These are phyloP conservation scores for Neurospora sp. DNA, from an alignment of 495 filamentous ascomycete species.

Conservation along the genomic window DNA sequence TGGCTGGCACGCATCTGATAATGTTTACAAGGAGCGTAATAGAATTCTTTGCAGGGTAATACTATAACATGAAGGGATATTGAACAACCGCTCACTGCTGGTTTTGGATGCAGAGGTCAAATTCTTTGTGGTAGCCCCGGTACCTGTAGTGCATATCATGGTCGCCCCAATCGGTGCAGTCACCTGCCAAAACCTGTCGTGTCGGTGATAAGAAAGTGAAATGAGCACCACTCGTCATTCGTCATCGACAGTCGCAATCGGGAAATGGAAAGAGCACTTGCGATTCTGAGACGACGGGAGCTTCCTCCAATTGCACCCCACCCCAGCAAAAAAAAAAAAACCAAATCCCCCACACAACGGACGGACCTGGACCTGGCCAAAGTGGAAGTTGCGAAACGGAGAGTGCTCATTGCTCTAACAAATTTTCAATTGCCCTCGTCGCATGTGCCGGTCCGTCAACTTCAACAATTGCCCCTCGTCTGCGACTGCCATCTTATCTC, in stretches of 20 bases:
- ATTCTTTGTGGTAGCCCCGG: background rate
- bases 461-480: background rate
- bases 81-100: background rate
- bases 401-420: background rate
- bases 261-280: background rate
- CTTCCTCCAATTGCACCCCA: background rate
- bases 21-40: background rate
- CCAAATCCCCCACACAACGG: background rate
- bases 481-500: background rate
- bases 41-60: background rate
- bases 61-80: background rate
- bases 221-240: background rate
- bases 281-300: background rate
- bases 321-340: background rate
- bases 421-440: background rate
- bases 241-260: background rate
- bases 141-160: background rate
- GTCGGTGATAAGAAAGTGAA: background rate
- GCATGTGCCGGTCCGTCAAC: background rate
- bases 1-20: background rate
- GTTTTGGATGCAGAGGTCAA: background rate
- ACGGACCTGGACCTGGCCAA: conserved; percentile 1
- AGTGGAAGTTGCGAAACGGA: background rate
- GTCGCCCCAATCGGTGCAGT: background rate
- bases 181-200: background rate